phyloP scores from a whole-genome alignment of 1,139 yeast species.

The Candida sojae region DNA sequence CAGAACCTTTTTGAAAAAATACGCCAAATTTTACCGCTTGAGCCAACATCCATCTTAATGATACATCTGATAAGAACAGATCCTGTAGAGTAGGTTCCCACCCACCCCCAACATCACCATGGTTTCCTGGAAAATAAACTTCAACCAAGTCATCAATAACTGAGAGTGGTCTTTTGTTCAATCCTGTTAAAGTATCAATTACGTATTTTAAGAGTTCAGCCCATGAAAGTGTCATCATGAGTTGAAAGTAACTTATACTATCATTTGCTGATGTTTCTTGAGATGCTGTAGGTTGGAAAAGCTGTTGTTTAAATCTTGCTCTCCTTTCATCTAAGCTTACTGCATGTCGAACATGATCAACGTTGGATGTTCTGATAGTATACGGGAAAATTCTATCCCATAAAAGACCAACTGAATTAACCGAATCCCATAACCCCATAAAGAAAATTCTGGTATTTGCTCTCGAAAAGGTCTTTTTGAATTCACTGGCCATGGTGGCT shows the following conservation, averaged over 20 bases:
- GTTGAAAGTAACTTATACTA: conserved; percentile 2
- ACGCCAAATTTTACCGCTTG: conserved; percentile 55
- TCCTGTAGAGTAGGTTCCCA: conserved; percentile 44
- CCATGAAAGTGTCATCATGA: conserved; percentile 1
- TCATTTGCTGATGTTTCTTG: not conserved
- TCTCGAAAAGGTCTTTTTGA: conserved; percentile 52
- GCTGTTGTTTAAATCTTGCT: conserved; percentile 58
- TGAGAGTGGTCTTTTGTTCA: conserved; percentile 4
- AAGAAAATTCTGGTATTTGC: conserved; percentile 47
- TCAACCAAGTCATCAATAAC: conserved; percentile 29
- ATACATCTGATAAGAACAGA: conserved; percentile 33
- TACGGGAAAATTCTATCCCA: conserved; percentile 60
- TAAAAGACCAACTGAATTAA: conserved; percentile 62
- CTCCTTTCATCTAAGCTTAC: conserved; percentile 66
- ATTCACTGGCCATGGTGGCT: conserved; percentile 48
- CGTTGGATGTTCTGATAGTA: conserved; percentile 49
- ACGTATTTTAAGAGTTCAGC: conserved; percentile 6
- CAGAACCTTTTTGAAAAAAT: conserved; percentile 37
- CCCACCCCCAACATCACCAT: conserved; percentile 68
- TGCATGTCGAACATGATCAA: conserved; percentile 64
- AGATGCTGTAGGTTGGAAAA: conserved; percentile 38
- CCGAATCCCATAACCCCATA: conserved; percentile 69
- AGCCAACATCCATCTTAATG: conserved; percentile 60
- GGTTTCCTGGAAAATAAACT: conserved; percentile 68
- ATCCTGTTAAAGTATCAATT: conserved; percentile 5